Percentiles rank a stretch among this genome's conserved stretches.
Evolutionary conservation across 202 grass and related monocot species (phyloP).

Genomic region (Schoenoplectus tabernaemontani): DNA sequence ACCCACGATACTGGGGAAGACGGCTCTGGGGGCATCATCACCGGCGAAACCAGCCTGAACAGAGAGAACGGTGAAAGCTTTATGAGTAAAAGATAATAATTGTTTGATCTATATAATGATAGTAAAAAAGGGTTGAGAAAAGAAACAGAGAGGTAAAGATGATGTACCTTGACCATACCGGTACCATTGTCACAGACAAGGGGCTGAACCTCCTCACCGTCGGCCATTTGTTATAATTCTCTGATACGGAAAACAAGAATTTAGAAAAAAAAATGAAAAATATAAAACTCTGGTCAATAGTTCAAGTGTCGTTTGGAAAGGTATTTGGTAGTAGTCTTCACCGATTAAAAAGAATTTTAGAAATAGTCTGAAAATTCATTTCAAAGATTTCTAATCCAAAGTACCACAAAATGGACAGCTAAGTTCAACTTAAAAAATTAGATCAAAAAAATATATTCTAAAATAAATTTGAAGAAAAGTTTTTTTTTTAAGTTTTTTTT

Average conservation of each 20-base stretch:
- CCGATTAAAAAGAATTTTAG: not conserved
- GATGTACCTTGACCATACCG: constrained; percentile 88
- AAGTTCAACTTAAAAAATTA: not conserved
- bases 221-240: constrained; percentile 54
- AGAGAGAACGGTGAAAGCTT: not conserved
- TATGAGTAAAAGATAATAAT: not conserved
- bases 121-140: not conserved
- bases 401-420: not conserved
- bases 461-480: not conserved
- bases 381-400: not conserved
- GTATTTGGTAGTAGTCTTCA: not conserved
- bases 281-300: constrained; percentile 4
- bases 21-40: constrained; percentile 82
- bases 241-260: constrained; percentile 19
- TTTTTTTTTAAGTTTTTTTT: not conserved
- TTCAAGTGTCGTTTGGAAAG: not conserved
- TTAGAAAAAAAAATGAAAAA: not conserved
- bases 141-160: not conserved
- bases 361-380: not conserved
- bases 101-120: constrained; percentile 8
- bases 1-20: constrained; percentile 89
- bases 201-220: constrained; percentile 83
- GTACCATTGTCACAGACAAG: constrained; percentile 94
- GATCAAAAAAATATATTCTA: not conserved
- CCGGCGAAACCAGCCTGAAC: constrained; percentile 77